Evolutionary conservation across 768 basidiomycete species (phyloP), one percentile per base, ranked within the genome.

Genomic region (Hydnomerulius pinastri): DNA sequence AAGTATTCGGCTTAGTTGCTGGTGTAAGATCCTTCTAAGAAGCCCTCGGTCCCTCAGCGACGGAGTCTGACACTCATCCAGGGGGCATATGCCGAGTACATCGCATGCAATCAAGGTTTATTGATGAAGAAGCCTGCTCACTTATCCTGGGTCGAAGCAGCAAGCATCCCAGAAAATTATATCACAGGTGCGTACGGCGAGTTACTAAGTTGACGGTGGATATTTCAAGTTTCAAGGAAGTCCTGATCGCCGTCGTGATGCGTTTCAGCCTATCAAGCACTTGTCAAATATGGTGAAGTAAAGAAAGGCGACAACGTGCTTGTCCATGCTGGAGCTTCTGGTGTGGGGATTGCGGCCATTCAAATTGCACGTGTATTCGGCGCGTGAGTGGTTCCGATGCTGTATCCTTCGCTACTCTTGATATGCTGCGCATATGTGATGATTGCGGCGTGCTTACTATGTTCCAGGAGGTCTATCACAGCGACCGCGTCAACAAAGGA

Each of bases 41-140:
- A 17, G 15, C 4, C 7, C 6, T 15, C 1, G 4, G 44, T n/a
- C 9, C 24, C 46, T 44, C 33, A n/a, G 13, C n/a, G n/a, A n/a
- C n/a, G n/a, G n/a, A n/a, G 27, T 43, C 54, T 55, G 24, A 53
- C 39, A 23, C 25, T 27, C 18, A 28, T 17, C 23, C 43, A 94
- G 92, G 93, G 93, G 29, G 92, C 92, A 37, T 95, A 94, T 61
- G 92, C 93, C 29, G 90, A 95, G 66, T 95, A 85, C 64, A 82
- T 98, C 55, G 79, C 74, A 23, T 80, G 84, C 35, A 73, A 78
- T 7, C 74, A 83, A 51, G 81, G 79, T 2, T 81, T 90, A 70
- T 65, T 96, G 50, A 71, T 92, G 50, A 73, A 63, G 53, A 97
- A 98, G 68, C 92, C 93, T 6, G 63, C 66, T 23, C 70, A 85